Evolutionary conservation across 1,284 basidiomycete genomes (phyloP), one percentile per base, ranked within the genome.

Genomic region (Lentinula novae-zelandiae): DNA sequence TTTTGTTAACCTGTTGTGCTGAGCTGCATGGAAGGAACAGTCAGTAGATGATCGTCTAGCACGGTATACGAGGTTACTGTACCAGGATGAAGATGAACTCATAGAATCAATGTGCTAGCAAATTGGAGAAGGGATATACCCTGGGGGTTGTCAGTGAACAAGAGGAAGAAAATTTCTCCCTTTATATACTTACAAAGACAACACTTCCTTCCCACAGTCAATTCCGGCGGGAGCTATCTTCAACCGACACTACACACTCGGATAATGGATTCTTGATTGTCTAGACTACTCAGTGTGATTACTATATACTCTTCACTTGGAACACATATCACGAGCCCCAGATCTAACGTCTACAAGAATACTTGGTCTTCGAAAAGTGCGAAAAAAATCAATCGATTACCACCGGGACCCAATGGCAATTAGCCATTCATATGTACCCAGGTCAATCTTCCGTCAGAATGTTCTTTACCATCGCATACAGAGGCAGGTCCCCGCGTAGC

Each of bases 1-100:
- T 79, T 73, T 74, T 80, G 81, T 77, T 77, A 71, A 78, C 80
- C 71, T 79, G 78, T 71, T 76, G 75, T 75, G 72, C 78, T 71
- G 75, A 71, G 70, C 79, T 80, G 67, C 12, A 60, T 48, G 31
- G 31, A 56, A 38, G 15, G 40, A 49, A 58, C 12, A 33, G 40
- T 20, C 33, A 54, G 36, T 13, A 17, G 31, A 38, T 38, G 27
- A 17, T 22, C 27, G 46, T 39, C 42, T 5, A 44, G 20, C 15
- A 13, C 42, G 20, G 17, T 52, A 42, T 9, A 55, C 33, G 27
- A 56, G 49, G 17, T 31, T 46, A 34, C 68, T 72, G 42, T 65
- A 78, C 78, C 72, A 72, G 65, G 66, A 71, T 71, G 71, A 70
- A 76, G 71, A 67, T 70, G 76, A 71, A 78, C 74, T 73, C 83